Conservation (phyloP, 352 stramenopile genomes). For the Globisporangium spiculum region DNA sequence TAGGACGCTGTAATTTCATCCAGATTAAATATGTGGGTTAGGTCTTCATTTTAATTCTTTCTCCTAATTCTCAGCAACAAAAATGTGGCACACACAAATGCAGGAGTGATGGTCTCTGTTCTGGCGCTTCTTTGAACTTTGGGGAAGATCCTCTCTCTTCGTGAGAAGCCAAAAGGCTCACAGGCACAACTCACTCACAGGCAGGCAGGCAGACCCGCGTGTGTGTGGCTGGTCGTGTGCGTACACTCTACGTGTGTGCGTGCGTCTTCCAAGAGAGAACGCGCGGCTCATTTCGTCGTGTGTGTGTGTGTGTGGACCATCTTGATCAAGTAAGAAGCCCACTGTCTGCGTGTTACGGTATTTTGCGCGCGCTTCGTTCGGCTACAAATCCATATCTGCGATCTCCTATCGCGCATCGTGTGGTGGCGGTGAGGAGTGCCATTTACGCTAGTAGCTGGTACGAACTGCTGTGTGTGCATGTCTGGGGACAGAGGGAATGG, state of each 20-base stretch:
- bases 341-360: neutral
- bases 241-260: neutral
- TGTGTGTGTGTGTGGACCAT: neutral
- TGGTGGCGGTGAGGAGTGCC: neutral
- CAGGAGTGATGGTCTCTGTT: neutral
- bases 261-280: neutral
- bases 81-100: neutral
- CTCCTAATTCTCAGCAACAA: neutral
- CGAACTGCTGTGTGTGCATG: neutral
- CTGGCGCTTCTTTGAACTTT: constrained; percentile 1
- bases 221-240: neutral
- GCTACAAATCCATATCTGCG: neutral
- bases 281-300: no score
- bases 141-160: neutral
- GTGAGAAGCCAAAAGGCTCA: neutral
- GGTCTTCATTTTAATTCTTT: no score
- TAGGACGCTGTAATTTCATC: no score
- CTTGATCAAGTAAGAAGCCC: neutral
- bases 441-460: neutral
- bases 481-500: neutral
- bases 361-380: neutral
- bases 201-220: no score
- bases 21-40: no score
- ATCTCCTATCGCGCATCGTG: neutral
- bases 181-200: neutral